phyloP scores from a whole-genome alignment of 192 early-diverging fungal genomes.

The Mycoemilia scoparia region DNA sequence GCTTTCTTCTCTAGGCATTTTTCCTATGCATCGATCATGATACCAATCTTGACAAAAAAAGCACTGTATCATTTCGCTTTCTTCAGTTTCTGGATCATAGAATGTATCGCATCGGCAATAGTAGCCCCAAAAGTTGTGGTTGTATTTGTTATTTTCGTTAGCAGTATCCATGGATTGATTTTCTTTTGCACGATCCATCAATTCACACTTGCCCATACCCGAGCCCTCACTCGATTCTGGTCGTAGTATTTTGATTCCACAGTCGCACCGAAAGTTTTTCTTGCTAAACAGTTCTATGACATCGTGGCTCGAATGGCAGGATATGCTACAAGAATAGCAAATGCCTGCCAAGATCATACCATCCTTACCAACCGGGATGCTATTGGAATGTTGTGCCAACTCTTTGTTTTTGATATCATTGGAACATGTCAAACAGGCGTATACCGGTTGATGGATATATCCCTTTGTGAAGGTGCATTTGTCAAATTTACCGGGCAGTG shows the following conservation, averaged over 20 bases:
- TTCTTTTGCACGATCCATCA: no score
- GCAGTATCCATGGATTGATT: slow-evolving; percentile 7
- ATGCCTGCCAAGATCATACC: slow-evolving; percentile 35
- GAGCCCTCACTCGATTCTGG: slow-evolving; percentile 1
- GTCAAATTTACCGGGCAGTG: slow-evolving; percentile 52
- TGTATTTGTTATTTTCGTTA: slow-evolving; percentile 61
- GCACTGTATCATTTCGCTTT: slow-evolving; percentile 70
- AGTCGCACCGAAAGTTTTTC: slow-evolving; percentile 76
- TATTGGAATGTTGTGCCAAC: not conserved
- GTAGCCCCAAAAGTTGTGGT: slow-evolving; percentile 61
- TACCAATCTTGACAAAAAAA: slow-evolving; percentile 76
- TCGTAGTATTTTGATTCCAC: slow-evolving; percentile 38
- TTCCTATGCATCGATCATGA: slow-evolving; percentile 50
- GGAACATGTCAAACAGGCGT: slow-evolving; percentile 64
- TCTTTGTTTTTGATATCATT: no score
- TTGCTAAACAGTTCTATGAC: slow-evolving; percentile 75
- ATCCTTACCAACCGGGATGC: not conserved
- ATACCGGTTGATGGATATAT: slow-evolving; percentile 61
- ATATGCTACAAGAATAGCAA: slow-evolving; percentile 65
- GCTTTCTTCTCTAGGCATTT: slow-evolving; percentile 16
- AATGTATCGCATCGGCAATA: slow-evolving; percentile 71
- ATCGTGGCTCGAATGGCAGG: slow-evolving; percentile 58
- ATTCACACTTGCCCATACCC: slow-evolving; percentile 17
- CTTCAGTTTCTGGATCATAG: slow-evolving; percentile 58
- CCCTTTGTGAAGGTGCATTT: slow-evolving; percentile 54